phyloP scores from a whole-genome alignment of 2,329 filamentous ascomycete genomes.

The Ophiostoma himal-ulmi region DNA sequence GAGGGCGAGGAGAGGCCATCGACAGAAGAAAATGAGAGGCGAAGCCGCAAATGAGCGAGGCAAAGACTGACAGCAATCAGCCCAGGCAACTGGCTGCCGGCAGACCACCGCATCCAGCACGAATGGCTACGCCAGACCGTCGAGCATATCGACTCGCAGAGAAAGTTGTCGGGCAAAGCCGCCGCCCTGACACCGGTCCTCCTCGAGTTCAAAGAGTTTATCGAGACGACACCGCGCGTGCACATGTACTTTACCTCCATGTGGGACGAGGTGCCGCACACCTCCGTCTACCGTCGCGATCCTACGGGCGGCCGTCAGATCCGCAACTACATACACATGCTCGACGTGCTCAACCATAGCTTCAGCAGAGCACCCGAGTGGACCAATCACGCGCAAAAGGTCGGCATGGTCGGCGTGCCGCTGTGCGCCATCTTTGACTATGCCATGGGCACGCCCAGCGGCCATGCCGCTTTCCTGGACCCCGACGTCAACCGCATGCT shows the following conservation, averaged over 20 bases:
- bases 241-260: constrained; percentile 63
- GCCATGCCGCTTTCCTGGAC: constrained; percentile 50
- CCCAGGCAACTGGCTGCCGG: constrained; percentile 56
- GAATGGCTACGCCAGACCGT: constrained; percentile 57
- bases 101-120: constrained; percentile 56
- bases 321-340: constrained; percentile 60
- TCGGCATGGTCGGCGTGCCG: constrained; percentile 50
- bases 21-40: not conserved
- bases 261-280: constrained; percentile 61
- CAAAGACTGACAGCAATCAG: constrained; percentile 31
- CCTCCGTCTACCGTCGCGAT: constrained; percentile 54
- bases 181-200: constrained; percentile 54
- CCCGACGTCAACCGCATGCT: constrained; percentile 49
- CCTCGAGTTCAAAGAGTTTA: constrained; percentile 59
- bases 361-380: constrained; percentile 47
- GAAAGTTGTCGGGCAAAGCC: constrained; percentile 29
- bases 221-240: constrained; percentile 57
- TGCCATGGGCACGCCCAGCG: constrained; percentile 50
- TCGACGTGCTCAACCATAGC: constrained; percentile 58
- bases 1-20: not conserved
- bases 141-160: constrained; percentile 49
- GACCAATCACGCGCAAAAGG: constrained; percentile 47
- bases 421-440: constrained; percentile 51
- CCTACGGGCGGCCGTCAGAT: constrained; percentile 59
- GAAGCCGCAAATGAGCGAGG: not conserved